Conservation (phyloP, 768 basidiomycete genomes). For the Clitopilus passeckerianus region DNA sequence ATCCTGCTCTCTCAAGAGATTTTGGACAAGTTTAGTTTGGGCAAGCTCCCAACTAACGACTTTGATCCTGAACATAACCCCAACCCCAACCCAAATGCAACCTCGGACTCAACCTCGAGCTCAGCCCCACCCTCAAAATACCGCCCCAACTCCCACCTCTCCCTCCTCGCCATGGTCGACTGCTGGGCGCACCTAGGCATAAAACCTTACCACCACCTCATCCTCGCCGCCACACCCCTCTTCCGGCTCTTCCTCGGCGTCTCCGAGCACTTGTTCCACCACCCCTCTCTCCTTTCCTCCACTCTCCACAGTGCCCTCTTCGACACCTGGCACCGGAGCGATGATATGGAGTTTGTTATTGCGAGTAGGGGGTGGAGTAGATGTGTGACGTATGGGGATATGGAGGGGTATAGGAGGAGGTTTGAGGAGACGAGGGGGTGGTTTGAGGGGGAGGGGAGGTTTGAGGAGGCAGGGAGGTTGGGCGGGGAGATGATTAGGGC, state of each 20-base stretch:
- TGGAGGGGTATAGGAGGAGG: conserved; percentile 78
- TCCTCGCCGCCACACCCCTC: conserved; percentile 91
- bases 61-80: conserved; percentile 4
- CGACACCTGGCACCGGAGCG: conserved; percentile 75
- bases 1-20: conserved; percentile 83
- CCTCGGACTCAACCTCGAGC: conserved; percentile 41
- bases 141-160: conserved; percentile 83
- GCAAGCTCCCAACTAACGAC: conserved; percentile 23
- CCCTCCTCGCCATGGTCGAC: conserved; percentile 96
- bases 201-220: conserved; percentile 86
- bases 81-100: conserved; percentile 26
- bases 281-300: conserved; percentile 50
- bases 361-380: conserved; percentile 96
- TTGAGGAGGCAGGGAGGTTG: conserved; percentile 78
- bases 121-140: conserved; percentile 22
- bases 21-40: conserved; percentile 87
- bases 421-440: conserved; percentile 79
- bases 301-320: conserved; percentile 73
- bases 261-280: conserved; percentile 91
- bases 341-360: conserved; percentile 92
- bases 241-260: conserved; percentile 97
- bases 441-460: conserved; percentile 79
- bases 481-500: conserved; percentile 89
- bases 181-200: conserved; percentile 90
- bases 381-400: conserved; percentile 88